Conservation (phyloP, 352 stramenopile genomes). For the Blastocystis hominis region DNA sequence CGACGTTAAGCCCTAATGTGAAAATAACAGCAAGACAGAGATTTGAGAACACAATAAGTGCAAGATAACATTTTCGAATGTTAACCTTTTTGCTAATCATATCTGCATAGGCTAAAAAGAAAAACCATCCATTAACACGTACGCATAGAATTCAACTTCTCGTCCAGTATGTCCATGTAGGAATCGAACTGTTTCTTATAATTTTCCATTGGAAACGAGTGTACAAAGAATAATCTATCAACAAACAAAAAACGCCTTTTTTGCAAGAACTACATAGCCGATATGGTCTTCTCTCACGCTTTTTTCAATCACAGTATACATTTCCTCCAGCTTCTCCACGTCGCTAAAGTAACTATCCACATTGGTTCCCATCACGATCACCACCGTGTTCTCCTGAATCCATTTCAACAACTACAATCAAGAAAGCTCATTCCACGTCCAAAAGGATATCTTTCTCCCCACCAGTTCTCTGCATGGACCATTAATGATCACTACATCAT, state of each 20-base stretch:
- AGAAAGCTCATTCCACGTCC: background rate
- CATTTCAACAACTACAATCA: background rate
- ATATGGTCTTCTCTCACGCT: background rate
- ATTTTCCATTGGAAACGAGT: background rate
- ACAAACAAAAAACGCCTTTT: constrained; percentile 15
- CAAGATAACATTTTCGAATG: constrained; percentile 37
- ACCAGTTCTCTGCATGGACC: background rate
- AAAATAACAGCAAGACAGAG: background rate
- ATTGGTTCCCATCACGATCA: constrained; percentile 22
- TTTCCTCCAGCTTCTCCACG: background rate
- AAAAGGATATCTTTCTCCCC: background rate
- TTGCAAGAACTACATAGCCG: constrained; percentile 20
- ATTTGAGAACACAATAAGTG: background rate
- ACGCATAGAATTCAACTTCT: constrained; percentile 6
- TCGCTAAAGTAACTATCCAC: background rate
- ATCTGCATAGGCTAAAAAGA: constrained; percentile 17
- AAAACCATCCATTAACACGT: background rate
- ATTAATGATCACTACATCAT: constrained; percentile 28
- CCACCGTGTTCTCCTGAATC: background rate
- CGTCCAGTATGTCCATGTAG: constrained; percentile 27
- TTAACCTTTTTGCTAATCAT: constrained; percentile 5
- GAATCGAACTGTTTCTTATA: constrained; percentile 12
- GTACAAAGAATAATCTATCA: background rate
- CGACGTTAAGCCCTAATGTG: background rate
- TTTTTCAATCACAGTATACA: background rate